These are phyloP conservation scores for Esteya vermicola DNA, from an alignment of 2,329 filamentous ascomycete genomes.

Conservation along the genomic window DNA sequence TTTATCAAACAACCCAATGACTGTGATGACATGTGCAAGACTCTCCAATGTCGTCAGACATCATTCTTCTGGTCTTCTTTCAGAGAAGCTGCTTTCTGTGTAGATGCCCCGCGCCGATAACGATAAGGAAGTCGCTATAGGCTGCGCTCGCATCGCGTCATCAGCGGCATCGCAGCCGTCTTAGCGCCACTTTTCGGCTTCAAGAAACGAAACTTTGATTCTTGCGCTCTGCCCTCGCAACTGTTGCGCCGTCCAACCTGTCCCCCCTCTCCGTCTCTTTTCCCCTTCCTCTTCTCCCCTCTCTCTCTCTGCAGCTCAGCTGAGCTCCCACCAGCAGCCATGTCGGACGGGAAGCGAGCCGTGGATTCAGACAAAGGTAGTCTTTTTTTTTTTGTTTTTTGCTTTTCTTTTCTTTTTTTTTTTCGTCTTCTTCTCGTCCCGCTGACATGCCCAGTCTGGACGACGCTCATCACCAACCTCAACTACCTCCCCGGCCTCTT, in stretches of 20 bases:
- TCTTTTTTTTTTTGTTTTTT: background rate
- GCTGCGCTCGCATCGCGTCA: too few species aligned
- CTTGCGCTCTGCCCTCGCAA: too few species aligned
- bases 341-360: slow-evolving; percentile 19
- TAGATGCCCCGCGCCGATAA: too few species aligned
- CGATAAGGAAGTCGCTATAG: too few species aligned
- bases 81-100: too few species aligned
- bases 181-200: too few species aligned
- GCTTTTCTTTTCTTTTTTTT: background rate
- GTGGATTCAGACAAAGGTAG: slow-evolving; percentile 18
- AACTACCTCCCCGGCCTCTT: slow-evolving; percentile 71
- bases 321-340: slow-evolving; percentile 5
- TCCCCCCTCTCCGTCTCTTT: background rate
- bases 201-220: too few species aligned
- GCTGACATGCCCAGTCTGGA: slow-evolving; percentile 48
- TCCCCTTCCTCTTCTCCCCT: background rate
- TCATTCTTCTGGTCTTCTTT: too few species aligned
- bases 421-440: background rate
- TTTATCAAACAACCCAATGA: too few species aligned
- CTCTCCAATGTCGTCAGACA: too few species aligned
- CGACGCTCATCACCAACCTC: slow-evolving; percentile 73
- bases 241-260: background rate
- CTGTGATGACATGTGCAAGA: too few species aligned
- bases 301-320: background rate
- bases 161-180: too few species aligned